Percentiles rank a stretch among this genome's conserved stretches.
phyloP scores from a whole-genome alignment of 768 basidiomycete genomes.

The Hortiboletus campestris region DNA sequence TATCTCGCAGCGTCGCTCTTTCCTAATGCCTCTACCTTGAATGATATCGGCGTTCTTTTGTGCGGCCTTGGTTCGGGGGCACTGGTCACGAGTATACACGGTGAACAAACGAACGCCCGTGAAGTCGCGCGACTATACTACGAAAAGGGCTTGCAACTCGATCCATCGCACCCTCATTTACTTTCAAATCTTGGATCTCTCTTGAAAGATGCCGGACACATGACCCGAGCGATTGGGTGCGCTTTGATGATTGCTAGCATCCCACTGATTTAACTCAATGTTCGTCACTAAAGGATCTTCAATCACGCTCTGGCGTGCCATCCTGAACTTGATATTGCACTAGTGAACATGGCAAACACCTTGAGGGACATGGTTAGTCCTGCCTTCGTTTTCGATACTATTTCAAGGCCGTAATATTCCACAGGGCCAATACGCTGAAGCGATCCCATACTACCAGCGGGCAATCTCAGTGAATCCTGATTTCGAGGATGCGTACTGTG shows the following conservation, averaged over 20 bases:
- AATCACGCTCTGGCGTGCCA: conserved; percentile 38
- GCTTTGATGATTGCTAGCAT: conserved; percentile 7
- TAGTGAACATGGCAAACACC: conserved; percentile 52
- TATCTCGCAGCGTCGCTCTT: conserved; percentile 46
- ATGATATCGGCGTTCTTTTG: conserved; percentile 50
- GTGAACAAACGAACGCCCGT: conserved; percentile 27
- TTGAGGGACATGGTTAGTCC: conserved; percentile 44
- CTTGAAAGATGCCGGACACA: conserved; percentile 46
- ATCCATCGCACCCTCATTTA: conserved; percentile 47
- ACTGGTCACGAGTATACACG: conserved; percentile 17
- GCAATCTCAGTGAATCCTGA: conserved; percentile 42
- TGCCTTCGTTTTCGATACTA: neutral
- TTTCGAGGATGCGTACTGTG: conserved; percentile 48
- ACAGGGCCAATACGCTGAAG: conserved; percentile 42
- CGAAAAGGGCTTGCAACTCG: conserved; percentile 41
- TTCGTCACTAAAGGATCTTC: conserved; percentile 34
- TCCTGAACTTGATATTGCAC: conserved; percentile 49
- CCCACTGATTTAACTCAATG: conserved; percentile 1
- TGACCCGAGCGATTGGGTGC: conserved; percentile 41
- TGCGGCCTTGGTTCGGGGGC: conserved; percentile 33
- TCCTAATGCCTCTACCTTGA: conserved; percentile 46
- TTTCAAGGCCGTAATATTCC: neutral
- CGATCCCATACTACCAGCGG: conserved; percentile 44
- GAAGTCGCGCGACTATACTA: conserved; percentile 45
- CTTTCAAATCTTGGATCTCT: conserved; percentile 52